These are phyloP conservation scores for Rossbeevera mucosa DNA, from an alignment of 768 basidiomycete species.

Conservation along the genomic window DNA sequence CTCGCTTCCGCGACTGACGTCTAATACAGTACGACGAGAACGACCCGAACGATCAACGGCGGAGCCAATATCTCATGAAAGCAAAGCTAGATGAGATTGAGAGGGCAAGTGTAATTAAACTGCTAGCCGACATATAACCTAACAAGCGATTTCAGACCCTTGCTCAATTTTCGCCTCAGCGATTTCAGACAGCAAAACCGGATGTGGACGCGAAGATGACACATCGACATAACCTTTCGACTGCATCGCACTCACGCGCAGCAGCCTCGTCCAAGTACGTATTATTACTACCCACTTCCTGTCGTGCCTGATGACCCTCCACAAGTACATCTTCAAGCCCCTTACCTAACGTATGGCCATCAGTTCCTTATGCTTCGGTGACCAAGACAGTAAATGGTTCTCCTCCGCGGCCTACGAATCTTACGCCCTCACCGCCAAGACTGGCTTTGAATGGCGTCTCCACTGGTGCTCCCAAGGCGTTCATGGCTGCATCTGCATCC, in stretches of 20 bases:
- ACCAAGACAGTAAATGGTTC: slow-evolving; percentile 17
- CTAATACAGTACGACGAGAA: slow-evolving; percentile 54
- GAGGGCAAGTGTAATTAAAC: slow-evolving; percentile 39
- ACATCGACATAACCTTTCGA: slow-evolving; percentile 17
- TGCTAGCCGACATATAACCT: slow-evolving; percentile 2
- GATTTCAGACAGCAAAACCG: slow-evolving; percentile 19
- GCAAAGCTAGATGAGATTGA: slow-evolving; percentile 79
- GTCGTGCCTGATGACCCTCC: slow-evolving; percentile 7
- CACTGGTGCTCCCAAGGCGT: slow-evolving; percentile 51
- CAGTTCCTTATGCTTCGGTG: slow-evolving; percentile 41
- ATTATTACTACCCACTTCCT: slow-evolving; percentile 3
- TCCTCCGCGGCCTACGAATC: slow-evolving; percentile 20
- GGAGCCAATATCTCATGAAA: slow-evolving; percentile 71
- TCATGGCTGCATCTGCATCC: slow-evolving; percentile 28
- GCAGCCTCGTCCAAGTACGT: slow-evolving; percentile 20
- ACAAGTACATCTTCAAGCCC: slow-evolving; percentile 10
- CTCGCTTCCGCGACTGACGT: slow-evolving; percentile 13
- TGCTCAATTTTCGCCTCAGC: slow-evolving; percentile 61
- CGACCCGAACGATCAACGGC: slow-evolving; percentile 69
- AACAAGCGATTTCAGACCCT: slow-evolving; percentile 42
- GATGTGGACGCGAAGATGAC: slow-evolving; percentile 21
- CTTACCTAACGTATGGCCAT: slow-evolving; percentile 36
- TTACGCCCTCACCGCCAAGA: slow-evolving; percentile 53
- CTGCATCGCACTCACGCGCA: slow-evolving; percentile 10
- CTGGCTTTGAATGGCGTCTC: slow-evolving; percentile 68